Conservation (phyloP, 352 stramenopile species). For the Phytophthora multivora region DNA sequence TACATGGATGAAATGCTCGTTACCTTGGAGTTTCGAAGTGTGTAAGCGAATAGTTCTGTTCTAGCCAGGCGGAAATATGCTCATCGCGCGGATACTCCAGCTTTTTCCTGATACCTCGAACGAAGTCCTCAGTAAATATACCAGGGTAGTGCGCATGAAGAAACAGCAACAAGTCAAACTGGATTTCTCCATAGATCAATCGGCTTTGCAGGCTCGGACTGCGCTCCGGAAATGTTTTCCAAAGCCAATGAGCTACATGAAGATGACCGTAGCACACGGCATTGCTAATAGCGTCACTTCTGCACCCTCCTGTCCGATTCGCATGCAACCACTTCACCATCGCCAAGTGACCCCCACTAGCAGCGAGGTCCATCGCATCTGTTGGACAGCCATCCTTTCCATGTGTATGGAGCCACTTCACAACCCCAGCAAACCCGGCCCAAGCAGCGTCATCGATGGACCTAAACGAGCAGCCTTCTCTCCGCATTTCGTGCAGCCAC, state of each 20-base stretch:
- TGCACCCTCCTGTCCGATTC: slow-evolving; percentile 1
- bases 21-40: no score
- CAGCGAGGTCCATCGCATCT: background rate
- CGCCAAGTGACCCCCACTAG: background rate
- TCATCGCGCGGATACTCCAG: background rate
- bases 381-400: background rate
- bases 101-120: slow-evolving; percentile 5
- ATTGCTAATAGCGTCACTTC: background rate
- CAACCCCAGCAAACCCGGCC: background rate
- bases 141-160: slow-evolving; percentile 10
- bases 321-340: background rate
- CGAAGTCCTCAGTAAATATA: slow-evolving; percentile 14
- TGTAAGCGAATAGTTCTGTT: background rate
- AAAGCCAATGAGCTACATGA: slow-evolving; percentile 1
- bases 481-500: slow-evolving; percentile 1
- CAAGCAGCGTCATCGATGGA: background rate
- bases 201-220: slow-evolving; percentile 4
- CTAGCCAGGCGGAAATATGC: background rate
- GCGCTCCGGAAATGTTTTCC: background rate
- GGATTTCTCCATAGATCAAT: background rate
- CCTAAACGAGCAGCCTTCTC: no score
- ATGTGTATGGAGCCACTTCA: background rate
- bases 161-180: slow-evolving; percentile 14
- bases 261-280: slow-evolving; percentile 5
- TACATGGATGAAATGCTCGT: no score